These are phyloP conservation scores for Xeromyces bisporus DNA, from an alignment of 495 filamentous ascomycete species.

Conservation along the genomic window DNA sequence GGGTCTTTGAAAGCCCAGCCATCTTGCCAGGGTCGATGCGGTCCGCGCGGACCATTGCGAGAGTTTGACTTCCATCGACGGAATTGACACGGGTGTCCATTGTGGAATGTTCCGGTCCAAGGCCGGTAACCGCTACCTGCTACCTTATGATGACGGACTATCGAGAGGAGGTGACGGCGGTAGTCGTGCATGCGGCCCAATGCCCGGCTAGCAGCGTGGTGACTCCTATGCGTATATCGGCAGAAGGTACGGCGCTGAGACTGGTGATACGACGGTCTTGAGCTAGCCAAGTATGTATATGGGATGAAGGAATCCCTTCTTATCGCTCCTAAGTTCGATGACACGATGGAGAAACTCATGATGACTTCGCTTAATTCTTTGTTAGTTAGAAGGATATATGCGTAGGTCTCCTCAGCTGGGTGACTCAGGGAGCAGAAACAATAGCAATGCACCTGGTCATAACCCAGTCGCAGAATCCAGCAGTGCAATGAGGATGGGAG, in stretches of 20 bases:
- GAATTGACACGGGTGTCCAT: slow-evolving; percentile 4
- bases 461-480: too few relatives aligned
- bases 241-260: not conserved
- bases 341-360: slow-evolving; percentile 1
- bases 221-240: not conserved
- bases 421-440: too few relatives aligned
- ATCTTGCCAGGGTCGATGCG: slow-evolving; percentile 5
- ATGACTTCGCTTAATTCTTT: too few relatives aligned
- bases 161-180: slow-evolving; percentile 6
- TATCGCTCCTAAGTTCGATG: not conserved
- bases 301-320: not conserved
- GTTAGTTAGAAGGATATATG: too few relatives aligned
- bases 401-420: too few relatives aligned
- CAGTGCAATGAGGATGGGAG: too few relatives aligned
- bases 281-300: not conserved
- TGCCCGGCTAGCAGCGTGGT: not conserved
- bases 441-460: too few relatives aligned
- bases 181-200: slow-evolving; percentile 2
- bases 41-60: slow-evolving; percentile 3
- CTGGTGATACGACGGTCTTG: not conserved
- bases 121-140: slow-evolving; percentile 4
- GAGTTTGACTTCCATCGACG: slow-evolving; percentile 4
- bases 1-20: not conserved
- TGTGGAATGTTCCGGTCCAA: slow-evolving; percentile 1
- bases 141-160: slow-evolving; percentile 3